Conservation (phyloP, 2,329 filamentous ascomycete species). For the Colletotrichum destructivum region DNA sequence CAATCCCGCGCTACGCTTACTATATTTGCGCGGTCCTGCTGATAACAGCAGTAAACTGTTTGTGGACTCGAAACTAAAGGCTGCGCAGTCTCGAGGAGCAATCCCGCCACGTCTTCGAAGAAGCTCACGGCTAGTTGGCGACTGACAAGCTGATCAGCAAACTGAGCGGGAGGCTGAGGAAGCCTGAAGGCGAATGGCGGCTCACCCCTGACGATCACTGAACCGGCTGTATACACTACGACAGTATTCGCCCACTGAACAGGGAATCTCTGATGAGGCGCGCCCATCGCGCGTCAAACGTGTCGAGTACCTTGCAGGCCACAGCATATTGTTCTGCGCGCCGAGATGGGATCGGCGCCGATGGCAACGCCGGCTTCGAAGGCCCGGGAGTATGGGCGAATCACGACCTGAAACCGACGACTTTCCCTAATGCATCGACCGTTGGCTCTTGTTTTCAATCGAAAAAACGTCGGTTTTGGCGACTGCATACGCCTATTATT, state of each 20-base stretch:
- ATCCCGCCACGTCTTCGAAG: neutral
- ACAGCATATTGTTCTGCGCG: neutral
- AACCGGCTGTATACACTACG: neutral
- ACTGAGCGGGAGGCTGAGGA: slow-evolving; percentile 7
- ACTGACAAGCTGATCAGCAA: neutral
- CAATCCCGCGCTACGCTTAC: neutral
- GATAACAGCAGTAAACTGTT: neutral
- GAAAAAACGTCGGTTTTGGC: no score
- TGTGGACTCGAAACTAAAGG: no score
- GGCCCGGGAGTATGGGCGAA: slow-evolving; percentile 7
- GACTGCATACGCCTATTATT: neutral
- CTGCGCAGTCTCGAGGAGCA: neutral
- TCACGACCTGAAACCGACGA: slow-evolving; percentile 17
- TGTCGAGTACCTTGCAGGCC: neutral
- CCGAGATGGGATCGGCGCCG: slow-evolving; percentile 9
- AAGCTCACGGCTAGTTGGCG: no score
- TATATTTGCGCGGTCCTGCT: no score
- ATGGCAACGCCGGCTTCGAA: slow-evolving; percentile 1
- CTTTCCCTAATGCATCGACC: neutral
- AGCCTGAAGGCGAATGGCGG: slow-evolving; percentile 12
- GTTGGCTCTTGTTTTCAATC: no score
- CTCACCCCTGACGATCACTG: slow-evolving; percentile 31
- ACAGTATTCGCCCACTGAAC: neutral
- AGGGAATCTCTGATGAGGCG: neutral
- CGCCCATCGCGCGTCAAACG: neutral